Evolutionary conservation across 2,329 filamentous ascomycete genomes (phyloP), one percentile per base, ranked within the genome.

Genomic region (Thielaviopsis punctulata): DNA sequence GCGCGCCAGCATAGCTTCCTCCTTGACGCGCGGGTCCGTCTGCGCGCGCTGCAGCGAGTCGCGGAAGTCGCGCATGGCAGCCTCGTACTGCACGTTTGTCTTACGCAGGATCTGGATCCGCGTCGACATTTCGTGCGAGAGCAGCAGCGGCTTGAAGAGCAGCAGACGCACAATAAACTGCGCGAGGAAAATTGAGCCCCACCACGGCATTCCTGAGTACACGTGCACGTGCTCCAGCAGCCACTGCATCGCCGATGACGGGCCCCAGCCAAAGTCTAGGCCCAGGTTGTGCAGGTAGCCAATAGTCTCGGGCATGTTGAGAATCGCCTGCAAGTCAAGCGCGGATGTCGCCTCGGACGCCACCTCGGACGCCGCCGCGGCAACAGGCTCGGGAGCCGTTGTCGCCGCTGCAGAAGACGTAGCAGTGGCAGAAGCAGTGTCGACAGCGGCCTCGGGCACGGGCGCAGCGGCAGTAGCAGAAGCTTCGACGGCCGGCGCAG

Each of bases 281-380:
- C 92, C 92, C 10, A 96, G 71, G 6, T 79, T 74, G 59, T 85
- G 78, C 54, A 98, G 71, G 62, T 89, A 95, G 56, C 92, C 92
- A 54, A 94, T 77, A 49, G 79, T 72, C 61, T 90, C 84, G 33
- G 84, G 79, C 57, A 87, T 76, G 56, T 75, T 68, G 55, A 79
- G 58, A 49, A 67, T 62, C 39, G 62, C 58, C 49, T 61, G 57
- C 52, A 68, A 59, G 58, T 66, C 48, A 58, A 55, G 45, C 45
- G 45, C 52, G 13, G 46, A 27, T 33, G 30, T 56, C 44, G 59
- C 55, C 22, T 50, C 50, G 51, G 54, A 33, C 51, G 47, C 49
- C 54, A 55, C 47, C 44, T 49, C 44, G 44, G 57, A 43, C 45
- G 59, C 46, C 46, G 61, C 57, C 15, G 56, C 55, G 30, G 62